Evolutionary conservation across 148 eudicot species (phyloP).

Genomic region (Chenopodium suecicum): DNA sequence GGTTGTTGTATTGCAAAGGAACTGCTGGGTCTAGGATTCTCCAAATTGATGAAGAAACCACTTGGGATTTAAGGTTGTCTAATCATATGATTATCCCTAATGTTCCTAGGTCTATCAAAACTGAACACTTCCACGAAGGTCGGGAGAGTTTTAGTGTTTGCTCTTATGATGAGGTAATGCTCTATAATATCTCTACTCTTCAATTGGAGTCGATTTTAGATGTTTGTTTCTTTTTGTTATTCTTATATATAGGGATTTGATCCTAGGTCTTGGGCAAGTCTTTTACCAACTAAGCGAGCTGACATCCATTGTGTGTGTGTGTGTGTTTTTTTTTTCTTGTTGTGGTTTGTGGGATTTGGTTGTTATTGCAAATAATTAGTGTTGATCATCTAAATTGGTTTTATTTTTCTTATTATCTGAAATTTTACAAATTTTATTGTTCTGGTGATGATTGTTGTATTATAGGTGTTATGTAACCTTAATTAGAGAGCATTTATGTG

Average conservation of each 20-base stretch:
- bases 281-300: background rate
- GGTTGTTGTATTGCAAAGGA: constrained; percentile 90
- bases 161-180: constrained; percentile 65
- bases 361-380: background rate
- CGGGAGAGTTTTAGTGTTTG: constrained; percentile 65
- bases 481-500: background rate
- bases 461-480: background rate
- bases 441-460: background rate
- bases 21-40: constrained; percentile 66
- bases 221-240: constrained; percentile 1
- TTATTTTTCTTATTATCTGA: no score
- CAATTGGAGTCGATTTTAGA: background rate
- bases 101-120: constrained; percentile 62
- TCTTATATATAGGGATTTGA: no score
- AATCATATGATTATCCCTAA: constrained; percentile 55
- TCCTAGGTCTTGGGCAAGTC: no score
- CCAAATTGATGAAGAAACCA: constrained; percentile 66
- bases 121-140: constrained; percentile 31
- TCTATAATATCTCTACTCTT: background rate
- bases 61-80: constrained; percentile 67
- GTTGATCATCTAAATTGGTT: background rate
- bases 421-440: no score
- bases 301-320: background rate
- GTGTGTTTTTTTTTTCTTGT: background rate
- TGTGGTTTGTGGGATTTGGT: background rate